Evolutionary conservation across 2,329 filamentous ascomycete species (phyloP).

Genomic region (Venturia pyrina): DNA sequence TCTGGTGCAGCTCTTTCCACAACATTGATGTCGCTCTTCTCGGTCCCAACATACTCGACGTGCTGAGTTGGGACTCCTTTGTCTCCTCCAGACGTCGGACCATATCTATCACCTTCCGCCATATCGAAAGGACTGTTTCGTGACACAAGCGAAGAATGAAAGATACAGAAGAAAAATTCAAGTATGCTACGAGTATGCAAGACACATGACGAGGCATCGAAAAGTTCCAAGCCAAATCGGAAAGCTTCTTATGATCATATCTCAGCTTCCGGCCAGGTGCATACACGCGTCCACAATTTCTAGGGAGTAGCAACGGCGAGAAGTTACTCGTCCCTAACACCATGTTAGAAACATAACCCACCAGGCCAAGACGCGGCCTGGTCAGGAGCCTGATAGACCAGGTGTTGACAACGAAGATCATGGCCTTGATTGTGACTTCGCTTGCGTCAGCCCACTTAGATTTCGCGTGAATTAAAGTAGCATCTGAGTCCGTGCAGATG

Average conservation of each 20-base stretch:
- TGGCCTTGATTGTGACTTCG: not conserved
- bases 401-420: not conserved
- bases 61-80: not conserved
- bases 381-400: not conserved
- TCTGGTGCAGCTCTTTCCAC: not conserved
- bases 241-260: not conserved
- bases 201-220: not conserved
- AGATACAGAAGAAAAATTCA: not conserved
- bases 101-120: not conserved
- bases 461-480: not conserved
- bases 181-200: not conserved
- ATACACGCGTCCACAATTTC: not conserved
- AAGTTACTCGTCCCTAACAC: not conserved
- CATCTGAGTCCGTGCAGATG: not conserved
- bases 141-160: not conserved
- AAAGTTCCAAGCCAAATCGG: not conserved
- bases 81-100: not conserved
- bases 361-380: not conserved
- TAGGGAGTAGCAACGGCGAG: not conserved
- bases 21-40: not conserved
- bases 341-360: not conserved
- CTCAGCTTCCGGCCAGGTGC: not conserved
- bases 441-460: not conserved
- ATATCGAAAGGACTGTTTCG: not conserved
- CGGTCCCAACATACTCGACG: not conserved